Conservation (phyloP, 2,329 filamentous ascomycete genomes). For the Fusarium abutilonis region DNA sequence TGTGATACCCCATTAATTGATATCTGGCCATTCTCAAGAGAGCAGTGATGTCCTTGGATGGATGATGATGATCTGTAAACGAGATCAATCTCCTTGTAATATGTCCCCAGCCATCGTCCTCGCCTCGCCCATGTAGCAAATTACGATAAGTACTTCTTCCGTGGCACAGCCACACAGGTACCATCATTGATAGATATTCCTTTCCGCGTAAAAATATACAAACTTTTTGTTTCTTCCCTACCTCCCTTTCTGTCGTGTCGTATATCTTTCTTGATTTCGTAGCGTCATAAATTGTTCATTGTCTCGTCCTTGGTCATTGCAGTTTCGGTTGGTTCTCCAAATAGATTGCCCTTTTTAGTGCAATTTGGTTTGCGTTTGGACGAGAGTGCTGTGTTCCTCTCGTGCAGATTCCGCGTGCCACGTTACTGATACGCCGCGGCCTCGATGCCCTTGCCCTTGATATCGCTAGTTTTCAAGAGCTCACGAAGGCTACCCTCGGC, state of each 20-base stretch:
- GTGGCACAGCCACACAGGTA: neutral
- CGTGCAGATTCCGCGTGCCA: slow-evolving; percentile 6
- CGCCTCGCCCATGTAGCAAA: slow-evolving; percentile 1
- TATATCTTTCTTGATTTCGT: slow-evolving; percentile 29
- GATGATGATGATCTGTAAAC: neutral
- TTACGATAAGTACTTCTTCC: neutral
- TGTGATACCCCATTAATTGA: slow-evolving; percentile 1
- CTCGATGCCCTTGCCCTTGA: slow-evolving; percentile 51
- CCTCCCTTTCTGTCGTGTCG: slow-evolving; percentile 12
- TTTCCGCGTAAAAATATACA: slow-evolving; percentile 14
- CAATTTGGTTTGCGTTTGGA: slow-evolving; percentile 3
- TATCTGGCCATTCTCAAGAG: neutral
- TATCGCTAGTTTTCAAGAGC: slow-evolving; percentile 55
- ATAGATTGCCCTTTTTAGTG: neutral
- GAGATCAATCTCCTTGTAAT: neutral
- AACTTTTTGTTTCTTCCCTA: slow-evolving; percentile 23
- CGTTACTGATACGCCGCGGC: slow-evolving; percentile 20
- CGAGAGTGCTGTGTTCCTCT: slow-evolving; percentile 46
- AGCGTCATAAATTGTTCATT: slow-evolving; percentile 38
- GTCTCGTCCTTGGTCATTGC: slow-evolving; percentile 34
- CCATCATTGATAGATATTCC: slow-evolving; percentile 8
- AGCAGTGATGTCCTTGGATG: neutral
- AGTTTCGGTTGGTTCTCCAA: slow-evolving; percentile 12
- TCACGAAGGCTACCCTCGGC: slow-evolving; percentile 67
- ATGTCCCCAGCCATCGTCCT: neutral